Evolutionary conservation across 768 basidiomycete genomes (phyloP).

Genomic region (Gloeostereum incarnatum): DNA sequence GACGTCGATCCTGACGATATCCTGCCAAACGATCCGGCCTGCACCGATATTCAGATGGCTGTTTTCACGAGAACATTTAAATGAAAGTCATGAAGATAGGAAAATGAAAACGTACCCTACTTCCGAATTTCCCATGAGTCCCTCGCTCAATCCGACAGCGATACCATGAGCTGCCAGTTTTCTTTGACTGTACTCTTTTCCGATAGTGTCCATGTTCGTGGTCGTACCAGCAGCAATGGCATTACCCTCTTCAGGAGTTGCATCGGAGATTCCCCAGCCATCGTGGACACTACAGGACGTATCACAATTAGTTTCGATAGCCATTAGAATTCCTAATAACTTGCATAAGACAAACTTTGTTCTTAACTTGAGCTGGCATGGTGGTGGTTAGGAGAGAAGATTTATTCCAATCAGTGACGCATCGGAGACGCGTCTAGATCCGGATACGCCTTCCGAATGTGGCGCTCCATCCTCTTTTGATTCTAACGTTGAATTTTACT

Average conservation of each 20-base stretch:
- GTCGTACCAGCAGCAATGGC: constrained; percentile 83
- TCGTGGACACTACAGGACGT: constrained; percentile 77
- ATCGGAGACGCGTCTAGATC: too few relatives aligned
- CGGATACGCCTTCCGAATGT: too few relatives aligned
- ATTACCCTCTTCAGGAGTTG: constrained; percentile 71
- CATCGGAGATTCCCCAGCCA: constrained; percentile 81
- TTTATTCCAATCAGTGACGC: too few relatives aligned
- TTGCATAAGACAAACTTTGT: constrained; percentile 90
- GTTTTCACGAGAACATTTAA: not conserved
- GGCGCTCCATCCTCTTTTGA: too few relatives aligned
- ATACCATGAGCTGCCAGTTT: constrained; percentile 78
- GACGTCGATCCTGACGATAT: constrained; percentile 92
- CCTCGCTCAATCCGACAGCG: constrained; percentile 89
- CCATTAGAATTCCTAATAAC: constrained; percentile 13
- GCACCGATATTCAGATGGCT: constrained; percentile 95
- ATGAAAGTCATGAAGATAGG: constrained; percentile 1
- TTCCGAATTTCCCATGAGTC: constrained; percentile 97
- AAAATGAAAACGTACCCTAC: constrained; percentile 61
- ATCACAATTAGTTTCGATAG: not conserved
- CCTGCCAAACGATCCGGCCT: constrained; percentile 94
- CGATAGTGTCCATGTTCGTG: constrained; percentile 84
- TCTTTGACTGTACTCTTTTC: constrained; percentile 63
- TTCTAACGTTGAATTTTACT: too few relatives aligned
- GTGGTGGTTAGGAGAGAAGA: too few relatives aligned
- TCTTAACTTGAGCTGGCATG: constrained; percentile 54